Conservation (phyloP, 106 monocot species). For the Dendrobium officinale region DNA sequence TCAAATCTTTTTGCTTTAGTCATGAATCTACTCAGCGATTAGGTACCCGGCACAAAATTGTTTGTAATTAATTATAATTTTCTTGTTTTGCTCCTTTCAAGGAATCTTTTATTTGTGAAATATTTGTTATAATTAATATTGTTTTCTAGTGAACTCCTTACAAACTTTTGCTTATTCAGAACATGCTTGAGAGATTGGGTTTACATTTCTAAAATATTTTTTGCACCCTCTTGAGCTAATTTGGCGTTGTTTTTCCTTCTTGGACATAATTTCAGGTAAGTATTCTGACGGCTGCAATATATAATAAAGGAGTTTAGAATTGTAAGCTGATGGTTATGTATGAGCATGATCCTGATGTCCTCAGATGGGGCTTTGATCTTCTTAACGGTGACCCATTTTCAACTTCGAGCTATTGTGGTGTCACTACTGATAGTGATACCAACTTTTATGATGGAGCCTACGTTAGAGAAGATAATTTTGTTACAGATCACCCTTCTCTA, state of each 20-base stretch:
- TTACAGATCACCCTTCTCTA: slow-evolving; percentile 19
- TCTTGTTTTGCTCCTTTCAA: neutral
- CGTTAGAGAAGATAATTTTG: slow-evolving; percentile 47
- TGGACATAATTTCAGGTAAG: neutral
- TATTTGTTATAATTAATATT: neutral
- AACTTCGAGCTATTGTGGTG: slow-evolving; percentile 56
- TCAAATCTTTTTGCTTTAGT: too few species aligned
- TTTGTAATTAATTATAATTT: neutral
- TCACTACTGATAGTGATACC: slow-evolving; percentile 28
- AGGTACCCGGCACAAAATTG: neutral
- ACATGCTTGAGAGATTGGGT: neutral
- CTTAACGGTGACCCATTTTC: slow-evolving; percentile 53
- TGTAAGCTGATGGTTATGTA: slow-evolving; percentile 61
- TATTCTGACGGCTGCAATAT: neutral
- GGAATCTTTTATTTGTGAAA: neutral
- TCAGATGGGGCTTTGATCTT: slow-evolving; percentile 61
- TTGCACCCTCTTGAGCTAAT: neutral
- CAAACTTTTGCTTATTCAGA: neutral
- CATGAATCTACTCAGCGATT: neutral
- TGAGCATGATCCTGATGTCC: slow-evolving; percentile 72
- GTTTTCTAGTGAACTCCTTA: neutral
- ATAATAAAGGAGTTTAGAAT: neutral
- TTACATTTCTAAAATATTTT: neutral
- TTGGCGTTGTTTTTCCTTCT: neutral
- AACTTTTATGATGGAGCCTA: slow-evolving; percentile 37